Evolutionary conservation across 129 eudicot genomes (phyloP).

Genomic region (Heracleum sosnowskyi): DNA sequence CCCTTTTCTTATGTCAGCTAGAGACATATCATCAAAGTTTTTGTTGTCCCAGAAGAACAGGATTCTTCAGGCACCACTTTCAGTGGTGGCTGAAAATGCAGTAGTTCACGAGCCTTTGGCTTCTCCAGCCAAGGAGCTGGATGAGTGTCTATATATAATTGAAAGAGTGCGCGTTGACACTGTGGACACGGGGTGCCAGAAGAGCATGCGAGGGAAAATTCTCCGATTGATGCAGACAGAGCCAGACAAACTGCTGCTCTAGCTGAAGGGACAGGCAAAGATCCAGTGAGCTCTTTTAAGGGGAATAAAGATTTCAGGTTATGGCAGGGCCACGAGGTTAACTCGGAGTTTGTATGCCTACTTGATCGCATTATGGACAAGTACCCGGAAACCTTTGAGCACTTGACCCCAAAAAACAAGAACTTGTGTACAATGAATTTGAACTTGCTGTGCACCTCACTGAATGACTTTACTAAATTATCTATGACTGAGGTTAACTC

Average conservation of each 20-base stretch:
- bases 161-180: not conserved
- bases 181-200: not conserved
- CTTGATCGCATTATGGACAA: no score
- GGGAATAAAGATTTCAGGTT: not conserved
- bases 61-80: not conserved
- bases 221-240: not conserved
- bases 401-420: no score
- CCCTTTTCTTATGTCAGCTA: not conserved
- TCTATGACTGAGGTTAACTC: no score
- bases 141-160: not conserved
- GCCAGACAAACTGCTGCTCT: not conserved
- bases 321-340: no score
- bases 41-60: no score
- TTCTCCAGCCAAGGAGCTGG: not conserved
- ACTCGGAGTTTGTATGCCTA: no score
- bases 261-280: not conserved
- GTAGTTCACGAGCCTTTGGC: not conserved
- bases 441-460: no score
- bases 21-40: no score
- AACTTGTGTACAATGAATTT: no score
- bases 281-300: not conserved
- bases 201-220: not conserved
- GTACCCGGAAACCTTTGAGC: no score
- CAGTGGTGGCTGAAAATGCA: not conserved
- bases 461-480: no score